Conservation (phyloP, 306 rosid species). For the Acacia crassicarpa region DNA sequence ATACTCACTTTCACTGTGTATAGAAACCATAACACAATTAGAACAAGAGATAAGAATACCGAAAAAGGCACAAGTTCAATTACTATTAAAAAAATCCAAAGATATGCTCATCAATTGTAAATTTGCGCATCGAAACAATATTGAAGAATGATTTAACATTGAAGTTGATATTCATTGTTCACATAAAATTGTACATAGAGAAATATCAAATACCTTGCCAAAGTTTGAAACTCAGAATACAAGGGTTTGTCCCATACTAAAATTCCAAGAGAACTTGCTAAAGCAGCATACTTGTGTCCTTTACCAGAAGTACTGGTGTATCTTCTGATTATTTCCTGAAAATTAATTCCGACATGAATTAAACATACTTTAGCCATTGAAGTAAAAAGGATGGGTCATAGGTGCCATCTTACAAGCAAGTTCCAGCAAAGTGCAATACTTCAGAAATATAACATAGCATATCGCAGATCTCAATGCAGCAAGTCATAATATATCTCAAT, state of each 20-base stretch:
- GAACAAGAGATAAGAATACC: background rate
- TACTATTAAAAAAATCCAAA: background rate
- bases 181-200: background rate
- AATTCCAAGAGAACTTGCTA: slow-evolving; percentile 80
- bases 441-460: slow-evolving; percentile 4
- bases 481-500: background rate
- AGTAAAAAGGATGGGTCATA: background rate
- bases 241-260: slow-evolving; percentile 81
- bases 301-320: slow-evolving; percentile 57
- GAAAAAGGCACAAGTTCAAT: background rate
- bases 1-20: slow-evolving; percentile 86
- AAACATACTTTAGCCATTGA: background rate
- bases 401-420: background rate
- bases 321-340: slow-evolving; percentile 74
- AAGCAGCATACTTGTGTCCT: slow-evolving; percentile 78
- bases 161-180: background rate
- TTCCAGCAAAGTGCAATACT: slow-evolving; percentile 13
- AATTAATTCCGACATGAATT: slow-evolving; percentile 17
- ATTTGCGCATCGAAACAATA: background rate
- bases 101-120: background rate
- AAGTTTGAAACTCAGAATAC: slow-evolving; percentile 73
- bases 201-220: slow-evolving; percentile 59
- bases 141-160: slow-evolving; percentile 6
- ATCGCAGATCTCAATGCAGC: background rate
- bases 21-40: slow-evolving; percentile 22